phyloP scores from a whole-genome alignment of 1,284 basidiomycete genomes.

The Microstroma glucosiphilum region DNA sequence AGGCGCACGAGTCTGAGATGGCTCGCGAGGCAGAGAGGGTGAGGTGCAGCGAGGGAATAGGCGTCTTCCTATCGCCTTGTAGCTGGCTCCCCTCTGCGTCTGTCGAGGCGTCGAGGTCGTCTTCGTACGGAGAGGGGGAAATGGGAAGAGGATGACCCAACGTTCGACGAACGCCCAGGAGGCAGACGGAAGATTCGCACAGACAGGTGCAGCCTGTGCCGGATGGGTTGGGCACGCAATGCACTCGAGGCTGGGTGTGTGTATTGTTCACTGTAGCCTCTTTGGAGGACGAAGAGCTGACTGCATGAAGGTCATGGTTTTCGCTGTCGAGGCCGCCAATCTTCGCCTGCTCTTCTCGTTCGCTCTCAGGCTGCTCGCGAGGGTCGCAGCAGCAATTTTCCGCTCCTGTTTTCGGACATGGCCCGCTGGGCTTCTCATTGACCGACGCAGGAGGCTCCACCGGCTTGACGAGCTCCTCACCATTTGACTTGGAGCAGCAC shows the following conservation, averaged over 20 bases:
- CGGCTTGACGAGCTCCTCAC: not conserved
- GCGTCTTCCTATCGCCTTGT: not conserved
- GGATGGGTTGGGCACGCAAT: constrained; percentile 47
- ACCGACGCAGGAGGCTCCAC: not conserved
- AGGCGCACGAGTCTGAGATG: constrained; percentile 41
- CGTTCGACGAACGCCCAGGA: not conserved
- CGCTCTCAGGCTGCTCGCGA: not conserved
- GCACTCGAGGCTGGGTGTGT: constrained; percentile 23
- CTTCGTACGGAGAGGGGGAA: not conserved
- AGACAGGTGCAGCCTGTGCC: constrained; percentile 47
- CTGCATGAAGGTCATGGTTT: not conserved
- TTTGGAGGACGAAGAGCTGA: not conserved
- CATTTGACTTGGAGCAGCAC: constrained; percentile 1
- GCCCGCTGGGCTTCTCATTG: not conserved
- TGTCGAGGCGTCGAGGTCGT: not conserved
- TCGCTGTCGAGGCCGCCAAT: too few species aligned
- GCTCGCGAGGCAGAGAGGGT: constrained; percentile 45
- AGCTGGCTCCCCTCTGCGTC: not conserved
- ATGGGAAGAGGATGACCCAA: not conserved
- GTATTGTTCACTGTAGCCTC: too few species aligned
- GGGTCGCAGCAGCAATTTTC: constrained; percentile 9
- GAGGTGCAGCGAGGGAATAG: constrained; percentile 26
- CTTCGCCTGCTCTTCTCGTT: not conserved
- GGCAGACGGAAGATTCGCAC: constrained; percentile 22
- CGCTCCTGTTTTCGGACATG: constrained; percentile 12